phyloP scores from a whole-genome alignment of 1,284 basidiomycete genomes.

The Marasmius fiardii region DNA sequence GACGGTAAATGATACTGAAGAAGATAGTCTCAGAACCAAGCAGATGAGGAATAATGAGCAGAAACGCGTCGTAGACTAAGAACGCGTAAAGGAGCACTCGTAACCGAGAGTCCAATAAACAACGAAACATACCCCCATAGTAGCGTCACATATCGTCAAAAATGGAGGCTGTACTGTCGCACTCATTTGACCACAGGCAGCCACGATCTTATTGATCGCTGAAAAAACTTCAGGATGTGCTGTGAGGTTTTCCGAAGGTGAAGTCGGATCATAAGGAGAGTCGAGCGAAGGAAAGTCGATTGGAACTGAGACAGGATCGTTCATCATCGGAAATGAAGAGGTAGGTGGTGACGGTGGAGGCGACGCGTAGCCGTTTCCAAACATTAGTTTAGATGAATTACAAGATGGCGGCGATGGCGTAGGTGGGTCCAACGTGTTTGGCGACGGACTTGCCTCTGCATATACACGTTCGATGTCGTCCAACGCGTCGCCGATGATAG shows the following conservation, averaged over 20 bases:
- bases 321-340: conserved; percentile 5
- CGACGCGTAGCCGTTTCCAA: conserved; percentile 32
- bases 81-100: neutral
- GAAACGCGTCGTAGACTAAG: neutral
- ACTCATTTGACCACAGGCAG: conserved; percentile 63
- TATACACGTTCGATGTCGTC: conserved; percentile 67
- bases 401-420: conserved; percentile 17
- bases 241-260: conserved; percentile 49
- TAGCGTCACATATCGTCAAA: conserved; percentile 61
- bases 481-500: conserved; percentile 63
- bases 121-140: conserved; percentile 51
- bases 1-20: conserved; percentile 65
- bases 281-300: conserved; percentile 64
- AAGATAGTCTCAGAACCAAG: neutral
- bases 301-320: conserved; percentile 4
- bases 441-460: conserved; percentile 17
- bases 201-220: conserved; percentile 60
- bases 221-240: conserved; percentile 53
- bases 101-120: neutral
- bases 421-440: conserved; percentile 4
- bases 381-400: conserved; percentile 3
- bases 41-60: conserved; percentile 5
- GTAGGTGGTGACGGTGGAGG: conserved; percentile 38
- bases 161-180: conserved; percentile 65
- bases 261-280: conserved; percentile 40